Conservation (phyloP, 371 early-diverging fungal species). For the Circinella minor region DNA sequence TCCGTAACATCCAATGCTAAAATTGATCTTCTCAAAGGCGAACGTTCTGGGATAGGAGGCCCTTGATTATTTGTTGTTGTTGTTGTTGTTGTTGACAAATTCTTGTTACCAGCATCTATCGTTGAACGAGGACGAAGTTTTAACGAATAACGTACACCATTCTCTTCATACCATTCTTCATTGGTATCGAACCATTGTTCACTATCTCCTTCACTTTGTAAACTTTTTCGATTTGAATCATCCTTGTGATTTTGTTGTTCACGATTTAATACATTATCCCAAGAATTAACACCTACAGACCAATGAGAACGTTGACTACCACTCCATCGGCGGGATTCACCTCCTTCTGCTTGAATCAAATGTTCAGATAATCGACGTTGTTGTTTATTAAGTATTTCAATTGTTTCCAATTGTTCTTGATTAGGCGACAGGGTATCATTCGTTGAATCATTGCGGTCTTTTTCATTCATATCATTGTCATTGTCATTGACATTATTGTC, state of each 20-base stretch:
- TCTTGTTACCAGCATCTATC: neutral
- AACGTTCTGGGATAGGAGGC: neutral
- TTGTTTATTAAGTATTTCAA: neutral
- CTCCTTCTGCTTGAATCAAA: constrained; percentile 4
- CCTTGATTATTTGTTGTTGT: too few relatives aligned
- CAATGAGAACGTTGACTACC: constrained; percentile 42
- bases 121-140: neutral
- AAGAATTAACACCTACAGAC: constrained; percentile 34
- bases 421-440: neutral
- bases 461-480: too few relatives aligned
- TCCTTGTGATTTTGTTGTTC: constrained; percentile 16
- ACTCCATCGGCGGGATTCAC: constrained; percentile 27
- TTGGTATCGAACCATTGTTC: constrained; percentile 27
- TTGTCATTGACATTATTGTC: too few relatives aligned
- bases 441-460: neutral
- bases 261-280: constrained; percentile 24
- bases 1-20: neutral
- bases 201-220: constrained; percentile 19
- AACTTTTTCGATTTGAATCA: neutral
- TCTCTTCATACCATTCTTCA: constrained; percentile 16
- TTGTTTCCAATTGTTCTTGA: neutral
- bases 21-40: constrained; percentile 5
- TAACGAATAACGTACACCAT: neutral
- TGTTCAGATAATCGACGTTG: constrained; percentile 2
- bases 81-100: too few relatives aligned